These are phyloP conservation scores for Oenanthe sinensis DNA, from an alignment of 129 eudicot genomes.

Conservation along the genomic window DNA sequence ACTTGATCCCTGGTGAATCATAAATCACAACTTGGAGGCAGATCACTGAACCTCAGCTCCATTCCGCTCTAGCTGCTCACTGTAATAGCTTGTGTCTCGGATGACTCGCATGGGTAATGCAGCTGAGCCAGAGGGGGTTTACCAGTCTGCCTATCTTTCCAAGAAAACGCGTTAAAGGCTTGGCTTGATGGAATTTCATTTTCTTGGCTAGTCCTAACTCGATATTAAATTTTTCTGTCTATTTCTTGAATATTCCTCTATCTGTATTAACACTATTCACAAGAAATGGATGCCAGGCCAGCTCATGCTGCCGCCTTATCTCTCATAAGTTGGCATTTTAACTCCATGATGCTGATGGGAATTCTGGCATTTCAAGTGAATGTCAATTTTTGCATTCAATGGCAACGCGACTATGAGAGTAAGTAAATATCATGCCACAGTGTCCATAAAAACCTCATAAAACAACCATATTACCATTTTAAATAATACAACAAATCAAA, in stretches of 20 bases:
- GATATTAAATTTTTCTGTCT: background rate
- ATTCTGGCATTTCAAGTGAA: background rate
- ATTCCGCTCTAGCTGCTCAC: background rate
- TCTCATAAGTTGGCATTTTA: background rate
- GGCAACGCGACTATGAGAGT: background rate
- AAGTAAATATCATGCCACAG: background rate
- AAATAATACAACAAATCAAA: background rate
- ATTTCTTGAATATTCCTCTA: background rate
- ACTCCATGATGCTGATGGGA: background rate
- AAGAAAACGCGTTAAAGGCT: background rate
- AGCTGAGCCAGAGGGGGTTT: no score
- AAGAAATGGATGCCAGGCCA: slow-evolving; percentile 2
- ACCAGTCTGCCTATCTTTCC: background rate
- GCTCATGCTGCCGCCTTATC: background rate
- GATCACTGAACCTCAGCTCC: background rate
- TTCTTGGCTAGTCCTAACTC: background rate
- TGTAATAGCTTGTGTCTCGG: background rate
- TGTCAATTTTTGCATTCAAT: background rate
- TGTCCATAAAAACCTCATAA: background rate
- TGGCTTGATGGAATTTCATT: background rate
- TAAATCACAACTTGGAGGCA: no score
- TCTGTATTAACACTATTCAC: background rate
- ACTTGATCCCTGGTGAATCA: background rate
- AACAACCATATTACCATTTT: background rate
- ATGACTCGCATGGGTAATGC: no score